Base-by-base conservation (phyloP, 768 basidiomycete species). In the Russula abietina region DNA sequence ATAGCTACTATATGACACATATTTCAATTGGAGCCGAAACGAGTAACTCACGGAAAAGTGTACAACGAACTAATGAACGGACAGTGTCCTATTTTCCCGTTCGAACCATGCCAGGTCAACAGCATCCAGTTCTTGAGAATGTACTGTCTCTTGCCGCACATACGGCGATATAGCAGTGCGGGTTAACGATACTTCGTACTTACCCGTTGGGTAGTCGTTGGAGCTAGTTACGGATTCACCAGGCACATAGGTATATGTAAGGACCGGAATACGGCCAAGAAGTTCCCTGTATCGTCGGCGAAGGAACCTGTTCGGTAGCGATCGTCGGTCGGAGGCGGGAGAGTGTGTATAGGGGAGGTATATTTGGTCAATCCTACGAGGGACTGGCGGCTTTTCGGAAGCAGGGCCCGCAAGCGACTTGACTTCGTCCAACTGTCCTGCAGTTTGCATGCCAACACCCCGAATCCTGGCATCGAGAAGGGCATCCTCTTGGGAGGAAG, bases 251-350 rank as follows among this genome's bases (percentile, higher is more conserved):
- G 38, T 41, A 55, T 45, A 53, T 70, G 67, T 76, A 79, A 91
- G 73, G 36, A 83, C 73, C 0, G 90, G 90, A 28, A 85, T 62
- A n/a, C 77, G 79, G 8, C 76, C 76, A 9, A 91, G 75, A n/a
- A 91, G 77, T 28, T 77, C 75, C 57, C 79, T 82, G 65, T 85
- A 90, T 55, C 87, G 75, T 45, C 81, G 74, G 26, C 78, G 76
- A 54, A 83, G 62, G 43, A 72, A 75, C 45, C 74, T 67, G 14
- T 32, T 66, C 12, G 69, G 63, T 24, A 28, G 43, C 26, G 12
- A 7, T 7, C 24, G 48, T 30, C 39, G 38, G 49, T 55, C 54
- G 12, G n/a, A 10, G 7, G 22, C 11, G n/a, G n/a, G 8, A 28
- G 61, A 26, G 16, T 17, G 16, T 16, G 55, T 22, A 17, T 14